phyloP scores from a whole-genome alignment of 768 basidiomycete genomes.

The Lactifluus volemus region DNA sequence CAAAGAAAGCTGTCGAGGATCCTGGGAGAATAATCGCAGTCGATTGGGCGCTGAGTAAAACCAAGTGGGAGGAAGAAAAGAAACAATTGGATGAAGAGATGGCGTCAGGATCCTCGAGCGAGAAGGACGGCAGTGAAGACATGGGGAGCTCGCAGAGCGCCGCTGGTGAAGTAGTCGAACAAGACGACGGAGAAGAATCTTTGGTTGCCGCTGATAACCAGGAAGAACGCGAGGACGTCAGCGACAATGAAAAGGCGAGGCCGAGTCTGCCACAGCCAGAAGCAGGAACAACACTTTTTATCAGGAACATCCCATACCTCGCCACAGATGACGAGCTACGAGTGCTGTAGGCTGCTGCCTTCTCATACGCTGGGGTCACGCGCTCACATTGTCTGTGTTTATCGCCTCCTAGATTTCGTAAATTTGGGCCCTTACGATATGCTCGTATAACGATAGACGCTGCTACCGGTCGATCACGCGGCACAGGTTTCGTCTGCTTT shows the following conservation, averaged over 20 bases:
- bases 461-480: constrained; percentile 77
- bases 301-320: constrained; percentile 87
- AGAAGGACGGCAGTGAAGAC: constrained; percentile 26
- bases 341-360: constrained; percentile 49
- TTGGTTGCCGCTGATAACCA: constrained; percentile 24
- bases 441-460: constrained; percentile 84
- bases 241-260: constrained; percentile 22
- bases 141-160: constrained; percentile 23
- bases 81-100: constrained; percentile 38
- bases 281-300: constrained; percentile 84
- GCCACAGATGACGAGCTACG: constrained; percentile 91
- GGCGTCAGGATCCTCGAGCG: constrained; percentile 29
- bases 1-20: constrained; percentile 27
- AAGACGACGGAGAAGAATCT: constrained; percentile 31
- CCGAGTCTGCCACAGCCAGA: constrained; percentile 76
- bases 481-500: constrained; percentile 95
- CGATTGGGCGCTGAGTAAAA: constrained; percentile 94
- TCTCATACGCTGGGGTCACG: not conserved
- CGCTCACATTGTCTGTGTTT: not conserved
- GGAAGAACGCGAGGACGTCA: constrained; percentile 31
- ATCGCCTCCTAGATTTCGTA: constrained; percentile 57
- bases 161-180: constrained; percentile 33
- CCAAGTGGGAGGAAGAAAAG: constrained; percentile 80
- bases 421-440: constrained; percentile 89
- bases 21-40: constrained; percentile 73